Evolutionary conservation across 495 filamentous ascomycete genomes (phyloP).

Genomic region (Lepidopterella palustris): DNA sequence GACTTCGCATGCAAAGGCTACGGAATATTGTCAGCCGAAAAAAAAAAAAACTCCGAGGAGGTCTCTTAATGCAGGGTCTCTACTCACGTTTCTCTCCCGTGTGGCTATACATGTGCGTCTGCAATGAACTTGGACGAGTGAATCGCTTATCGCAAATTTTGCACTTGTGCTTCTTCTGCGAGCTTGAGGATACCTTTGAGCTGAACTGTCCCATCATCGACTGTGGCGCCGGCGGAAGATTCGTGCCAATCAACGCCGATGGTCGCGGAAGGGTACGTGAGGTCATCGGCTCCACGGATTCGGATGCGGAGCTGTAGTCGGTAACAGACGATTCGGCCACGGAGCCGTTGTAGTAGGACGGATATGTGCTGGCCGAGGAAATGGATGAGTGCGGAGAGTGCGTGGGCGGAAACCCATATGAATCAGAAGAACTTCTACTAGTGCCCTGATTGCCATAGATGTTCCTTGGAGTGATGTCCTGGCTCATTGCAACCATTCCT

Average conservation of each 20-base stretch:
- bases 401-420: constrained; percentile 84
- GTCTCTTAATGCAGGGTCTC: neutral
- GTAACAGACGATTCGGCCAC: constrained; percentile 83
- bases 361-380: constrained; percentile 67
- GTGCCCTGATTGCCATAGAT: constrained; percentile 65
- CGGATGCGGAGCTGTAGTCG: constrained; percentile 86
- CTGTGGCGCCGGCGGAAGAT: constrained; percentile 73
- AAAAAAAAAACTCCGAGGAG: neutral
- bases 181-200: constrained; percentile 90
- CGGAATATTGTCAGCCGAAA: constrained; percentile 36
- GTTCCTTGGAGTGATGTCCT: constrained; percentile 78
- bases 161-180: constrained; percentile 99
- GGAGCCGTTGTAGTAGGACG: constrained; percentile 57
- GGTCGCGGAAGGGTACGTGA: constrained; percentile 81
- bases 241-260: constrained; percentile 58
- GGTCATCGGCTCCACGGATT: constrained; percentile 72
- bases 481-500: constrained; percentile 93
- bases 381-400: constrained; percentile 95
- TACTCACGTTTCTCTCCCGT: constrained; percentile 97
- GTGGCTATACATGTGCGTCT: constrained; percentile 99
- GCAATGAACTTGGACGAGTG: constrained; percentile 89
- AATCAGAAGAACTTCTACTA: constrained; percentile 69
- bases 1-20: constrained; percentile 90
- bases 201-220: constrained; percentile 99
- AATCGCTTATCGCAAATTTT: constrained; percentile 99